phyloP scores from a whole-genome alignment of 1,284 basidiomycete genomes.

The Acaromyces ingoldii region DNA sequence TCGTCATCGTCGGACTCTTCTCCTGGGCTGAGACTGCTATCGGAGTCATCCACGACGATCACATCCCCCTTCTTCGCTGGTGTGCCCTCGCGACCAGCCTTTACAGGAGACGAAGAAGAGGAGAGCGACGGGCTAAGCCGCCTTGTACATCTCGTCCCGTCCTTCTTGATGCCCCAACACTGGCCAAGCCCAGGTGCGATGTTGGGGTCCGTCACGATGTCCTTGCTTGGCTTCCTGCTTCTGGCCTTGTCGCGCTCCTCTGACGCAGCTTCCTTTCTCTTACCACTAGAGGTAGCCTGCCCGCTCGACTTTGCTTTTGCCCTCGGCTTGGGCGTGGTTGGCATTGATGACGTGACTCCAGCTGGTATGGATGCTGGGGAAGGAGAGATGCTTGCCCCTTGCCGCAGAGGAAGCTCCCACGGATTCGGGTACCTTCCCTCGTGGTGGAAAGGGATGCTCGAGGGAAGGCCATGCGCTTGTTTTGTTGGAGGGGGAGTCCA shows the following conservation, averaged over 20 bases:
- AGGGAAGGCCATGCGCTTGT: no score
- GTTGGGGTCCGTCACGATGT: slow-evolving; percentile 1
- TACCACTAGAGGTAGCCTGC: no score
- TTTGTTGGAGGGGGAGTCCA: no score
- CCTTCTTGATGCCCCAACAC: slow-evolving; percentile 36
- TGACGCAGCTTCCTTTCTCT: no score
- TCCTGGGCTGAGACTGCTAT: neutral
- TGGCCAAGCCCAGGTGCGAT: slow-evolving; percentile 17
- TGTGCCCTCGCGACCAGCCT: neutral
- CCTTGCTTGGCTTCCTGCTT: neutral
- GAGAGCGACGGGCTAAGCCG: neutral
- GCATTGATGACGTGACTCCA: no score
- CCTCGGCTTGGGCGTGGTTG: no score
- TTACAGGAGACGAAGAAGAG: neutral
- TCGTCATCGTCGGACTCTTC: slow-evolving; percentile 6
- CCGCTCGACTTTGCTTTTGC: no score
- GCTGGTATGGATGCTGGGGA: no score
- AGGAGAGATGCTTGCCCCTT: no score
- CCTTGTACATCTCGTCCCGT: slow-evolving; percentile 27
- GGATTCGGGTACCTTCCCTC: no score
- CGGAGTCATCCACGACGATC: slow-evolving; percentile 12
- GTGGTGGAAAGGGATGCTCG: no score
- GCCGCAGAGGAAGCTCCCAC: no score
- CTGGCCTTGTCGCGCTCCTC: neutral
- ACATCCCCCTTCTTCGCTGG: slow-evolving; percentile 2